These are phyloP conservation scores for Saccharomycopsis crataegensis DNA, from an alignment of 1,139 yeast genomes.

Conservation along the genomic window DNA sequence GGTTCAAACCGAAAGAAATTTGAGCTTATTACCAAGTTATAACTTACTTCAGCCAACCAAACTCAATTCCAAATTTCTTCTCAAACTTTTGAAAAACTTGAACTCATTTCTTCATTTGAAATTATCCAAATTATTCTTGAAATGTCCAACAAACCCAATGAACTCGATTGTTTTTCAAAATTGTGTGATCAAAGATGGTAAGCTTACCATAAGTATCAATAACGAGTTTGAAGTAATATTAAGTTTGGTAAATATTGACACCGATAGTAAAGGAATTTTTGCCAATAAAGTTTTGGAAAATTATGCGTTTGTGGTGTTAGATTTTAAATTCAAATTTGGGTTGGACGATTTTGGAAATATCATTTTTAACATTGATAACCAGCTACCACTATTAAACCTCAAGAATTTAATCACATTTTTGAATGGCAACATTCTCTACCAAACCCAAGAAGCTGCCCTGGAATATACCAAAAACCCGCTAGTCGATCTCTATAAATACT, in stretches of 20 bases:
- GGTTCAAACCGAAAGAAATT: slow-evolving; percentile 3
- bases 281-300: slow-evolving; percentile 4
- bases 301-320: slow-evolving; percentile 8
- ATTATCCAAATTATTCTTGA: slow-evolving; percentile 6
- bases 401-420: slow-evolving; percentile 9
- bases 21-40: slow-evolving; percentile 40
- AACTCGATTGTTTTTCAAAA: slow-evolving; percentile 26
- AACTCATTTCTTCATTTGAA: slow-evolving; percentile 14
- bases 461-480: slow-evolving; percentile 7
- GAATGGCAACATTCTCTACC: slow-evolving; percentile 2
- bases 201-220: slow-evolving; percentile 33
- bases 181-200: slow-evolving; percentile 36
- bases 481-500: slow-evolving; percentile 21
- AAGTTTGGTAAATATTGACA: slow-evolving; percentile 21
- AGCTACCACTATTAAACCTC: slow-evolving; percentile 9
- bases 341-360: slow-evolving; percentile 14
- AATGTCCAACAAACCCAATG: not conserved
- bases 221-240: slow-evolving; percentile 34
- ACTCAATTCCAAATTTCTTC: slow-evolving; percentile 32
- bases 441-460: not conserved
- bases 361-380: slow-evolving; percentile 4
- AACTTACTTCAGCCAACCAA: slow-evolving; percentile 31
- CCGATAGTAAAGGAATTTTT: not conserved
- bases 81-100: slow-evolving; percentile 30
- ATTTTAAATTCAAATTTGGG: slow-evolving; percentile 14